Conservation (phyloP, 1,284 basidiomycete genomes). For the Apiotrichum brassicae region DNA sequence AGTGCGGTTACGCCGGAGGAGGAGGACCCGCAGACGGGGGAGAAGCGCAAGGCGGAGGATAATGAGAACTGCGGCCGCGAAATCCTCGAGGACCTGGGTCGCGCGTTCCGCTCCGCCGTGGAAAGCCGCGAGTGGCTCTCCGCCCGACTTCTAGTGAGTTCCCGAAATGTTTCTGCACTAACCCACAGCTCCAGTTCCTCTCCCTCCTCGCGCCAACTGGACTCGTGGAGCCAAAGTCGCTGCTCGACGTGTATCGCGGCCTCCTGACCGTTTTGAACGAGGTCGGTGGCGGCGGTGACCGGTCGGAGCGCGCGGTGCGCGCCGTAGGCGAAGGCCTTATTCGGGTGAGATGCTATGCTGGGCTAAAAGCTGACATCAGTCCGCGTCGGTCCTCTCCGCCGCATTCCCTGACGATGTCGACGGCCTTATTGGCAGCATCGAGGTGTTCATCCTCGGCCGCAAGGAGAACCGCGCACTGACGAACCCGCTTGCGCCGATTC, state of each 20-base stretch:
- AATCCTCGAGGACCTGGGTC: constrained; percentile 80
- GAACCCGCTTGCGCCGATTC: constrained; percentile 34
- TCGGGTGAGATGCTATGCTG: constrained; percentile 58
- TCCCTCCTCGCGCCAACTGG: constrained; percentile 71
- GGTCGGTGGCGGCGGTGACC: constrained; percentile 77
- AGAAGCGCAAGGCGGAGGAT: constrained; percentile 32
- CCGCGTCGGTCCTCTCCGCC: constrained; percentile 30
- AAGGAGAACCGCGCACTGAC: constrained; percentile 22
- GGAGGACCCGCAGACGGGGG: constrained; percentile 22
- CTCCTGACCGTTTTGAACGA: constrained; percentile 81
- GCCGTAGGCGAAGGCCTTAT: constrained; percentile 83
- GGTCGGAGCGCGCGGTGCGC: constrained; percentile 74
- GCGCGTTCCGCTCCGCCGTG: constrained; percentile 74
- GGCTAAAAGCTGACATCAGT: constrained; percentile 22
- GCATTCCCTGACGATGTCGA: constrained; percentile 33
- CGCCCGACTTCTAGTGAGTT: constrained; percentile 58
- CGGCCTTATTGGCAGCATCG: constrained; percentile 29
- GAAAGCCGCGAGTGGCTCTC: constrained; percentile 85
- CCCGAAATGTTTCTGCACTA: constrained; percentile 39
- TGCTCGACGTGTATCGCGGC: constrained; percentile 69
- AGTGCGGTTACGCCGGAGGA: constrained; percentile 48
- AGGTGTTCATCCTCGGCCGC: constrained; percentile 34
- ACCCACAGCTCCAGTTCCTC: constrained; percentile 69
- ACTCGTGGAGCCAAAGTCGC: constrained; percentile 65
- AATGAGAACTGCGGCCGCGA: constrained; percentile 57